Evolutionary conservation across 805 yeast species (phyloP).

Genomic region (Ogataea degrootiae): DNA sequence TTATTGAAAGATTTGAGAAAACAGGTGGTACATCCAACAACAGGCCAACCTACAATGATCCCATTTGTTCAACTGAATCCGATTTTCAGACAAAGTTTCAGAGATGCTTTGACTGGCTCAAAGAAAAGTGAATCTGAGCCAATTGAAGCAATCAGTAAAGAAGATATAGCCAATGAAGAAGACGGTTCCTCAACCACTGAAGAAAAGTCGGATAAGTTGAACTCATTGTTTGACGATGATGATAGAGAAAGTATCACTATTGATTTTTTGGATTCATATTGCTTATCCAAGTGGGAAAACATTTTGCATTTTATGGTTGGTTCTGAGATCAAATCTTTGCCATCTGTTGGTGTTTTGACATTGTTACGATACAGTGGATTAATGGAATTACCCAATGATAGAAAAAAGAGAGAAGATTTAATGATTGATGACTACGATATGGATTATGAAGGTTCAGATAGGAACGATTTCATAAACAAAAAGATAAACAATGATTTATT

Average conservation of each 20-base stretch:
- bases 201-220: not conserved
- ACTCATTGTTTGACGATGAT: slow-evolving; percentile 64
- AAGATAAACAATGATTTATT: slow-evolving; percentile 9
- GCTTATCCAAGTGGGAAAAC: slow-evolving; percentile 88
- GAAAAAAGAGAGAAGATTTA: slow-evolving; percentile 23
- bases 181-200: not conserved
- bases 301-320: slow-evolving; percentile 98
- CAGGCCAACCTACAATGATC: slow-evolving; percentile 28
- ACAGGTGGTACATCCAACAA: slow-evolving; percentile 31
- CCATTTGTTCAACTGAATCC: slow-evolving; percentile 52
- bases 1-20: slow-evolving; percentile 54
- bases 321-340: slow-evolving; percentile 63
- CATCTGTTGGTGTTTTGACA: slow-evolving; percentile 77
- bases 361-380: slow-evolving; percentile 75
- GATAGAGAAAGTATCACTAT: slow-evolving; percentile 50
- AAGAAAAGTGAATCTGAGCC: slow-evolving; percentile 29
- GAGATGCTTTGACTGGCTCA: slow-evolving; percentile 77
- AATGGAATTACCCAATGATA: slow-evolving; percentile 61
- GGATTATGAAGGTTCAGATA: slow-evolving; percentile 14
- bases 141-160: slow-evolving; percentile 7
- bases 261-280: slow-evolving; percentile 72
- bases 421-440: slow-evolving; percentile 16
- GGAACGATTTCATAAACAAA: slow-evolving; percentile 12
- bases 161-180: slow-evolving; percentile 1
- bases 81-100: slow-evolving; percentile 68